Evolutionary conservation across 2,329 filamentous ascomycete genomes (phyloP), one percentile per base, ranked within the genome.

Genomic region (Microdochium paspali): DNA sequence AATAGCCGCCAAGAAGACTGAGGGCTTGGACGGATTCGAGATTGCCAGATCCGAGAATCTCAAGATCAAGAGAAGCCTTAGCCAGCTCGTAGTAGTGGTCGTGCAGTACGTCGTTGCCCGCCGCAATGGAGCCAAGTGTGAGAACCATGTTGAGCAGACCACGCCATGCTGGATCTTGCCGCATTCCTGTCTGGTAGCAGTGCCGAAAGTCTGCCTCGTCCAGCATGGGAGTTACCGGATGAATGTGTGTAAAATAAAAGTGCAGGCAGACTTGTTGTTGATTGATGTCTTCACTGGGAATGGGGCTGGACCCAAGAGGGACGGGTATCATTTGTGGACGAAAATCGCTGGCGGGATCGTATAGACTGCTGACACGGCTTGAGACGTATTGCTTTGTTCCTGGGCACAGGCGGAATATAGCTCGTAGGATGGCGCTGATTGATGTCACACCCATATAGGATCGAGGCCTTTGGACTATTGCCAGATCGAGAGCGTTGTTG

Each of bases 361-460:
- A 46, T 52, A 58, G 58, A 1, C 52, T 50, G 25, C 54, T 58
- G 15, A 58, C 56, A 9, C 56, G 52, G 25, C 57, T 50, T 7
- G 56, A 56, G 1, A 57, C 56, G 44, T 56, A 51, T 5, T 60
- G 53, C 31, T 63, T 61, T 20, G 59, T 54, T 24, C 58, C 56
- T 1, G 61, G 62, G 12, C 54, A 62, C 2, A 64, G 55, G n/a
- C 58, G 58, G 44, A 64, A 63, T 18, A 84, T 81, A 39, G 80
- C 77, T 52, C 80, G 73, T 26, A 83, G 67, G 5, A 76, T 77
- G 4, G 80, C 79, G 49, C 78, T 79, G 52, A 83, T 76, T 3
- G 79, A 83, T 0, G 79, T 81, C n/a, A 81, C 77, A 6, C 80
- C 79, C 4, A 83, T 66, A 54, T 83, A 84, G 3, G 79, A 82